Conservation (phyloP, 2,329 filamentous ascomycete species). For the Sporothrix pallida region DNA sequence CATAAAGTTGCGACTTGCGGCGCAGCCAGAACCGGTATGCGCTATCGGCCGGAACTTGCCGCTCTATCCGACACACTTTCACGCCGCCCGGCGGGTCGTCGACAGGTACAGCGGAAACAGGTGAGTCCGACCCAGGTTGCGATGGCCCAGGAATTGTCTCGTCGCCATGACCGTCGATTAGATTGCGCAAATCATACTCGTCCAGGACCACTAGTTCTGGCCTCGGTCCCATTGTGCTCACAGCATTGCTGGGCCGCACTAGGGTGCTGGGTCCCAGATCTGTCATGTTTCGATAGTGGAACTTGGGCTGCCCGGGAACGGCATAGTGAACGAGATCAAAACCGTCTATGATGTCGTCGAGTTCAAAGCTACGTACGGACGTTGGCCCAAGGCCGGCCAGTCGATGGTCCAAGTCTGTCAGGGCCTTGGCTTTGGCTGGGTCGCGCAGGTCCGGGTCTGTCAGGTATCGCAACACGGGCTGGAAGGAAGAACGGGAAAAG, state of each 20-base stretch:
- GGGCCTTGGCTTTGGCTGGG: background rate
- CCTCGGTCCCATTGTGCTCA: too few species aligned
- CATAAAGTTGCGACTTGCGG: background rate
- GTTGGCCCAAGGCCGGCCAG: background rate
- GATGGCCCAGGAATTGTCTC: too few species aligned
- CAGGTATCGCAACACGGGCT: conserved; percentile 15
- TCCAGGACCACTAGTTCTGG: too few species aligned
- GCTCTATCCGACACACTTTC: background rate
- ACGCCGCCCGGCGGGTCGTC: conserved; percentile 7
- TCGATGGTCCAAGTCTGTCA: background rate
- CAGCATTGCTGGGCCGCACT: background rate
- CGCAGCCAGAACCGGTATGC: too few species aligned
- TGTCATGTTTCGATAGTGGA: background rate
- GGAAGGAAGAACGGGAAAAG: background rate
- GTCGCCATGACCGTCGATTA: too few species aligned
- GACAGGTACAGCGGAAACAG: background rate
- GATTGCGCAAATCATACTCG: too few species aligned
- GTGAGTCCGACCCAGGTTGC: background rate
- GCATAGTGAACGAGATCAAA: conserved; percentile 2
- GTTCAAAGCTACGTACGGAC: conserved; percentile 7
- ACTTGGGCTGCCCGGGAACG: conserved; percentile 1
- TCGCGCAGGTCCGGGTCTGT: conserved; percentile 19
- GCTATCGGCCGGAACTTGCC: too few species aligned
- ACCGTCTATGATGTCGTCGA: conserved; percentile 25
- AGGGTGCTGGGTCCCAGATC: conserved; percentile 16